Conservation (phyloP, 805 yeast species). For the Priceomyces haplophilus region DNA sequence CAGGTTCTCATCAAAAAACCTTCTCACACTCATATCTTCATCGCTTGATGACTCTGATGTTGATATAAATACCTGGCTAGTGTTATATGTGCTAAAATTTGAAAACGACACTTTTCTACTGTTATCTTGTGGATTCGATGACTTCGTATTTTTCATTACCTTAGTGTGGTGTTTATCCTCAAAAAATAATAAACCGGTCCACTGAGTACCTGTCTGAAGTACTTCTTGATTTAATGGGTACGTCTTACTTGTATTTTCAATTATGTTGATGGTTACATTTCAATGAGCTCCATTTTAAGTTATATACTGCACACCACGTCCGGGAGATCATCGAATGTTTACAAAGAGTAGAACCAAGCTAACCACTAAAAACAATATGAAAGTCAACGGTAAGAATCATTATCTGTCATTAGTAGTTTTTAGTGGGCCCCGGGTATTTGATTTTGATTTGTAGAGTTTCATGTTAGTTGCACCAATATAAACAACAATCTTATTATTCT, state of each 20-base stretch:
- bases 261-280: neutral
- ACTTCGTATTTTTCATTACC: neutral
- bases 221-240: neutral
- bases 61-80: slow-evolving; percentile 6
- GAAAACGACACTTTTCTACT: slow-evolving; percentile 17
- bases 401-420: too few species aligned
- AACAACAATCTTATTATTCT: too few species aligned
- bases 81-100: slow-evolving; percentile 8
- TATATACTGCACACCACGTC: slow-evolving; percentile 1
- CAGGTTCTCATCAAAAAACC: neutral
- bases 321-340: neutral
- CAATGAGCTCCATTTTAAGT: neutral
- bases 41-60: slow-evolving; percentile 9
- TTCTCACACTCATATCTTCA: slow-evolving; percentile 4
- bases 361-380: neutral
- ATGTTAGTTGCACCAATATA: too few species aligned
- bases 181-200: neutral
- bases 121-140: slow-evolving; percentile 4
- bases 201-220: neutral
- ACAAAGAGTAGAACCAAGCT: neutral
- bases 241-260: neutral
- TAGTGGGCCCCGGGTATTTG: too few species aligned
- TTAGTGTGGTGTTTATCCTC: neutral
- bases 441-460: too few species aligned
- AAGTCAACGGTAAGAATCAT: neutral